A percentile compares a stretch with the other conserved stretches of the same genome.
phyloP scores from a whole-genome alignment of 257 asterid genomes.

The Gynochthodes officinalis region DNA sequence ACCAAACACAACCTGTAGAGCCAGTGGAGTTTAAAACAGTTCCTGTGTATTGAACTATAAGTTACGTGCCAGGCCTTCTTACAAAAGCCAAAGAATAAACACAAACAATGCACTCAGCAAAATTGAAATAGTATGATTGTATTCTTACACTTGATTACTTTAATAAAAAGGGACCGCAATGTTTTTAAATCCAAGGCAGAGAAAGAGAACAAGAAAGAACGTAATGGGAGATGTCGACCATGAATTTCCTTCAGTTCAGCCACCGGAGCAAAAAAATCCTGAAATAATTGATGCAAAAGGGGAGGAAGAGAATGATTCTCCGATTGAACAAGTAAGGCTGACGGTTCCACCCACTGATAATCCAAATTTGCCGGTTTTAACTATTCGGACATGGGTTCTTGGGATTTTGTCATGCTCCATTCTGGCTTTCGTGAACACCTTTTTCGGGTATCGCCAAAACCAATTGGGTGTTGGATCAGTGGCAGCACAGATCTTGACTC shows the following conservation, averaged over 20 bases:
- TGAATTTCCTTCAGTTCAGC: background rate
- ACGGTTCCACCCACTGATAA: conserved; percentile 56
- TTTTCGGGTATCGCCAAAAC: conserved; percentile 57
- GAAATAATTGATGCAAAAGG: conserved; percentile 4
- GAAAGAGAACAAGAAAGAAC: background rate
- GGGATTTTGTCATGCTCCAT: conserved; percentile 47
- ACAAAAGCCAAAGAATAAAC: too few relatives aligned
- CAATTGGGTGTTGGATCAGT: conserved; percentile 27
- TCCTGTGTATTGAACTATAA: too few relatives aligned
- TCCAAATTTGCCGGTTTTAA: conserved; percentile 42
- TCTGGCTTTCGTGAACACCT: conserved; percentile 52
- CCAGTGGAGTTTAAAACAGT: too few relatives aligned
- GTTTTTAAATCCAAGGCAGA: too few relatives aligned
- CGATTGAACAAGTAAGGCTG: conserved; percentile 64
- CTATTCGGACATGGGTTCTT: conserved; percentile 59
- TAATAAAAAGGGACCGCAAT: too few relatives aligned
- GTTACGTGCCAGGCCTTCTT: too few relatives aligned
- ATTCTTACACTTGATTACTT: too few relatives aligned
- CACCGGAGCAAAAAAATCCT: background rate
- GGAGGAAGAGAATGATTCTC: conserved; percentile 39
- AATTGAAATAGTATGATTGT: too few relatives aligned
- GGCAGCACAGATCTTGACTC: conserved; percentile 54
- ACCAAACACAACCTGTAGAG: too few relatives aligned
- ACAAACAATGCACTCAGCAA: too few relatives aligned
- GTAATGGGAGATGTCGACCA: background rate